A percentile compares a stretch with the other conserved stretches of the same genome.
Conservation (phyloP, 2,329 filamentous ascomycete genomes). For the Zalaria obscura region DNA sequence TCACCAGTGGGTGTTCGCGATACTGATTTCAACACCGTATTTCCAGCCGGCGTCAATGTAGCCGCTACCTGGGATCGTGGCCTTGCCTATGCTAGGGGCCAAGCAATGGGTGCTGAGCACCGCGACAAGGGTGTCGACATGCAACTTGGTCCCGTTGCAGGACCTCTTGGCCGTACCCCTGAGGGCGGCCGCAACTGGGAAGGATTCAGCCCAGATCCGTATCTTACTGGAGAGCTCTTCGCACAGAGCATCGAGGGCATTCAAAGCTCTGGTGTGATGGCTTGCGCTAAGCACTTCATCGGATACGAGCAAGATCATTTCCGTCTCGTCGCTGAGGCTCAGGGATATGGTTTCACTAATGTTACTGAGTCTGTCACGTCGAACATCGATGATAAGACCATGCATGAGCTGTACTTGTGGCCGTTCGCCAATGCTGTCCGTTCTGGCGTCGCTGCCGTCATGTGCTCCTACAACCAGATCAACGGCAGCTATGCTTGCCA, state of each 20-base stretch:
- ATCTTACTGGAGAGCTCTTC: slow-evolving; percentile 27
- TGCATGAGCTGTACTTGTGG: slow-evolving; percentile 39
- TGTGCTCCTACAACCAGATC: slow-evolving; percentile 51
- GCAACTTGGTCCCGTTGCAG: slow-evolving; percentile 28
- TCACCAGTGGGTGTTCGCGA: slow-evolving; percentile 16
- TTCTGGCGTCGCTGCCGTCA: slow-evolving; percentile 43
- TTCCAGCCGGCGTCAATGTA: slow-evolving; percentile 18
- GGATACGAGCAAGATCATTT: slow-evolving; percentile 47
- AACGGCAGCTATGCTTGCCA: slow-evolving; percentile 56
- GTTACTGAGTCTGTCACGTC: slow-evolving; percentile 41
- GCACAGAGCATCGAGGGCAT: slow-evolving; percentile 24
- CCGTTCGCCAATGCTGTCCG: slow-evolving; percentile 48
- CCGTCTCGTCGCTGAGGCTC: slow-evolving; percentile 18
- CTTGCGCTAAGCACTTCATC: slow-evolving; percentile 38
- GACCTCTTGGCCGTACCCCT: slow-evolving; percentile 28
- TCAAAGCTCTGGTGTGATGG: slow-evolving; percentile 27
- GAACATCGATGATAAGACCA: slow-evolving; percentile 49
- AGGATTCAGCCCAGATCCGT: slow-evolving; percentile 24
- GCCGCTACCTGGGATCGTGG: slow-evolving; percentile 21
- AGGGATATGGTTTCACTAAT: slow-evolving; percentile 19
- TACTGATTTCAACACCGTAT: slow-evolving; percentile 15
- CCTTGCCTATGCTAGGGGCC: slow-evolving; percentile 29
- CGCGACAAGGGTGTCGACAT: slow-evolving; percentile 24
- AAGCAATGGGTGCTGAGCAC: slow-evolving; percentile 19
- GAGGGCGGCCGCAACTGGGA: slow-evolving; percentile 31